Evolutionary conservation across 768 basidiomycete genomes (phyloP).

Genomic region (Auricularia cornea): DNA sequence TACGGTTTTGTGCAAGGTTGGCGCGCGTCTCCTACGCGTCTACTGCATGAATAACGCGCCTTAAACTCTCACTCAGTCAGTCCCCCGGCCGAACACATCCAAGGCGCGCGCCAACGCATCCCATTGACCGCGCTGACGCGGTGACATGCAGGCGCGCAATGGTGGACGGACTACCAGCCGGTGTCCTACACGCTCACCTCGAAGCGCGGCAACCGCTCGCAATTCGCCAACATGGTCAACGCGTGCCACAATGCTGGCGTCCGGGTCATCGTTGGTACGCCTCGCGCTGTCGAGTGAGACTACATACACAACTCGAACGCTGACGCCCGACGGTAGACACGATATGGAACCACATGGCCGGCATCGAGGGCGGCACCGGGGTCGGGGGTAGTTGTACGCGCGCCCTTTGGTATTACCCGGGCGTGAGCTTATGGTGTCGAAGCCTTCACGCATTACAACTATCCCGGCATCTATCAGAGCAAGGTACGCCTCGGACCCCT

Average conservation of each 20-base stretch:
- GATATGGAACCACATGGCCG: constrained; percentile 18
- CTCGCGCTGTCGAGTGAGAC: neutral
- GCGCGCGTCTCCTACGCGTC: neutral
- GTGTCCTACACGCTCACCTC: constrained; percentile 59
- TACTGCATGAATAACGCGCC: neutral
- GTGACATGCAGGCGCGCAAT: too few species aligned
- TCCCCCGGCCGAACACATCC: constrained; percentile 50
- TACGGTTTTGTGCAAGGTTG: constrained; percentile 61
- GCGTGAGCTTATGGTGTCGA: neutral
- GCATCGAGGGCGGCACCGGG: constrained; percentile 12
- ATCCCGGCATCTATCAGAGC: constrained; percentile 12
- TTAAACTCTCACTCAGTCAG: constrained; percentile 23
- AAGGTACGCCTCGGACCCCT: too few species aligned
- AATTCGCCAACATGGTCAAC: constrained; percentile 40
- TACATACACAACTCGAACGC: neutral
- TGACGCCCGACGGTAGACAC: constrained; percentile 6
- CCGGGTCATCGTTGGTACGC: constrained; percentile 40
- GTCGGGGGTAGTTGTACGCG: constrained; percentile 11
- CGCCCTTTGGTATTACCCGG: neutral
- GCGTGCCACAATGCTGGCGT: constrained; percentile 50
- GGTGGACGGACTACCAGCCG: constrained; percentile 72
- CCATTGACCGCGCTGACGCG: too few species aligned
- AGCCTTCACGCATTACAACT: constrained; percentile 12
- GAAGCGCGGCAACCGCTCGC: constrained; percentile 51
- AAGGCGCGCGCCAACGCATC: too few species aligned